phyloP scores from a whole-genome alignment of 2,329 filamentous ascomycete species.

The Colletotrichum sp. region DNA sequence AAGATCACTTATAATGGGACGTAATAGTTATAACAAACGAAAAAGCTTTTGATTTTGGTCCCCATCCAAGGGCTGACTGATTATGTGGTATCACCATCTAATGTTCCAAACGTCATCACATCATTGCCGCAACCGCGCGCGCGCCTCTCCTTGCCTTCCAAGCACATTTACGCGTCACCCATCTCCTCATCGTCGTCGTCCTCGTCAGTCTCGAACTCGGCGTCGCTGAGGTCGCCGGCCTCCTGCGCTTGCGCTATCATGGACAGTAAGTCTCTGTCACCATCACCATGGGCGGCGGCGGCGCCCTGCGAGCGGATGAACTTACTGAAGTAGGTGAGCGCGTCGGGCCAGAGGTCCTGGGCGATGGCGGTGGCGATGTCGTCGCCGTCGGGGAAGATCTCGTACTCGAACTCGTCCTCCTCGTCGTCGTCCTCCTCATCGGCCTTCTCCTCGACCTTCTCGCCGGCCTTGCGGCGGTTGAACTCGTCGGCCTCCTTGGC shows the following conservation, averaged over 20 bases:
- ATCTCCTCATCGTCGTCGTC: constrained; percentile 60
- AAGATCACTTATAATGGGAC: not conserved
- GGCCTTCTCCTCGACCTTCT: constrained; percentile 49
- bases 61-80: not conserved
- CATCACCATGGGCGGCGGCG: not conserved
- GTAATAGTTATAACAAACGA: not conserved
- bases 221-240: constrained; percentile 68
- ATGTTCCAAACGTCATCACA: not conserved
- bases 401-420: constrained; percentile 70
- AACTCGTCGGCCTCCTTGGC: constrained; percentile 67
- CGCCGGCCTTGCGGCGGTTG: constrained; percentile 51
- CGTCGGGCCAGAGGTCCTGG: constrained; percentile 88
- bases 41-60: constrained; percentile 4
- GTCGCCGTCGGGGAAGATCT: constrained; percentile 89
- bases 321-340: constrained; percentile 91
- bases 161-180: constrained; percentile 29
- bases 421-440: constrained; percentile 62
- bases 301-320: constrained; percentile 27
- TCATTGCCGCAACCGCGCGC: not conserved
- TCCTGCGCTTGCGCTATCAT: constrained; percentile 72
- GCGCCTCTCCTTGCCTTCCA: not conserved
- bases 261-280: constrained; percentile 17
- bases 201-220: constrained; percentile 71
- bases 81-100: constrained; percentile 17
- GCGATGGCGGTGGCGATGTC: constrained; percentile 80